Base-by-base conservation (phyloP, 371 early-diverging fungal genomes). In the Zopfochytrium polystomum region DNA sequence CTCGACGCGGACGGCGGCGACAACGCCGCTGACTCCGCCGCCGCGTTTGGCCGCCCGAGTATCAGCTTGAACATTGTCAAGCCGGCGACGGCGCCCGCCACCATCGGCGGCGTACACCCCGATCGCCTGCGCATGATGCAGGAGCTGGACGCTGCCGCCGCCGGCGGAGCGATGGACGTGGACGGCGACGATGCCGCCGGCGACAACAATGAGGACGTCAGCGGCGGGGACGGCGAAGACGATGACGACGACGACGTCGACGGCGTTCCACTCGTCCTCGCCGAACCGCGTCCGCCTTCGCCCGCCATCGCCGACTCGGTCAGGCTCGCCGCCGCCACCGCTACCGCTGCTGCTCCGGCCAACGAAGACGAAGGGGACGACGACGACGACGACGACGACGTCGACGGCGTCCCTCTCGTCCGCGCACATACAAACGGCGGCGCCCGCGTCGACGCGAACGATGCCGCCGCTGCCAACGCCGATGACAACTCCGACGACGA, bases 401-500 rank as follows among this genome's bases (percentile, higher is more conserved):
- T 51, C 7, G 65, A 59, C 43, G 35, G 51, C 29, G 26, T 51
- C 1, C 42, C 52, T 20, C 5, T 45, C 44, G 20, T 52, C 43
- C 20, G 23, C 18, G 22, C 61, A 13, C 32, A 27, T 35, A 67
- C 68, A 11, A 45, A 30, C 48, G 11, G 33, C 55, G 15, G 11
- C 54, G 20, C 22, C 51, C 25, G 29, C 45, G 1, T 13, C 55
- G 26, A 52, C 64, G n/a, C n/a, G n/a, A n/a, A n/a, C n/a, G n/a
- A n/a, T n/a, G n/a, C n/a, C n/a, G n/a, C n/a, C n/a, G n/a, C n/a
- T n/a, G 64, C 77, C 9, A 68, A 77, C 56, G 60, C 68, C 3
- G 80, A 81, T 46, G 78, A 77, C 26, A 74, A 85, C 0, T 88
- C 86, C 29, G 88, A 88, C 26, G 90, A 89, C 61, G 90, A 86